Conservation (phyloP, 2,329 filamentous ascomycete genomes). For the Colletotrichum australisinense region DNA sequence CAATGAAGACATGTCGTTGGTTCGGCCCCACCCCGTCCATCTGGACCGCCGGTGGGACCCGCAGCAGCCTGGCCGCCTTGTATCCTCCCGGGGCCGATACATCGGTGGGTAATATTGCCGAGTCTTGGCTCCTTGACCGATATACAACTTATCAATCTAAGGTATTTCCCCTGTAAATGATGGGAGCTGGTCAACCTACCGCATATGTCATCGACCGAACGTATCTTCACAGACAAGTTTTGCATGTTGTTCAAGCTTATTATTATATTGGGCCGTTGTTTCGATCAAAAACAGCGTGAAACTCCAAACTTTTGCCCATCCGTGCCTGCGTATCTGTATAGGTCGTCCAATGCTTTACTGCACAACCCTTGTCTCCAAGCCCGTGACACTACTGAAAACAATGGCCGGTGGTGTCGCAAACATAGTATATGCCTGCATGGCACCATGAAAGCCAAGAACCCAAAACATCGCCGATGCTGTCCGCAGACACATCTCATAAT, state of each 20-base stretch:
- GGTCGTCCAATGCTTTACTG: not conserved
- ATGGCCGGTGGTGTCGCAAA: not conserved
- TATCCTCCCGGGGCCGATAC: conserved; percentile 15
- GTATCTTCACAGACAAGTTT: too few relatives aligned
- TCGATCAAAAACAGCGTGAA: not conserved
- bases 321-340: not conserved
- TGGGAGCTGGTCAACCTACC: not conserved
- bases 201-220: too few relatives aligned
- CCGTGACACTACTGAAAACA: not conserved
- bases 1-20: not conserved
- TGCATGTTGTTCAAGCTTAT: not conserved
- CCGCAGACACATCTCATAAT: not conserved
- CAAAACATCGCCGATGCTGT: not conserved
- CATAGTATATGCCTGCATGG: not conserved
- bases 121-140: not conserved
- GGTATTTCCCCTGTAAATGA: not conserved
- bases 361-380: not conserved
- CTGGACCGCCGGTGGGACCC: not conserved
- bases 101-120: not conserved
- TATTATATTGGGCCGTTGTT: not conserved
- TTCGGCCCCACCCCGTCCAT: conserved; percentile 12
- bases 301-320: conserved; percentile 16
- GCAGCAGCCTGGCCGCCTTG: not conserved
- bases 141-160: not conserved
- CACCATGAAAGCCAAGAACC: not conserved